Percentiles rank a stretch among this genome's conserved stretches.
These are phyloP conservation scores for Penicillium capsulatum DNA, from an alignment of 2,329 filamentous ascomycete genomes.

Conservation along the genomic window DNA sequence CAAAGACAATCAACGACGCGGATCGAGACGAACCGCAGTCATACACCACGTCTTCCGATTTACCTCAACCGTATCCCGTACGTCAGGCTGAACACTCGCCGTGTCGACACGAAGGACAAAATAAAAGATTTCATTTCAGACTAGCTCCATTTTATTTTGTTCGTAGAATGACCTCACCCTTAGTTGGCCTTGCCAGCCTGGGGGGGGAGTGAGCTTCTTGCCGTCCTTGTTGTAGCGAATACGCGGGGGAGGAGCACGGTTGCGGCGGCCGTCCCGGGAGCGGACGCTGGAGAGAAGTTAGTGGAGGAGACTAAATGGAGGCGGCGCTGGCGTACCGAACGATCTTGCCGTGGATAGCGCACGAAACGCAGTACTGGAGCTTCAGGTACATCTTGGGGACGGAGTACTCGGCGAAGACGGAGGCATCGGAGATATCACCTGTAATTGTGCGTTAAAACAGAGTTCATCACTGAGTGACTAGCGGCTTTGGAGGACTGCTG, in stretches of 20 bases:
- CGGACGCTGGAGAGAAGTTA: conserved; percentile 67
- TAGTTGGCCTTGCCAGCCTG: conserved; percentile 63
- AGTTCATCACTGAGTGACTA: too few relatives aligned
- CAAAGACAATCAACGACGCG: conserved; percentile 4
- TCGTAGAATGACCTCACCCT: conserved; percentile 30
- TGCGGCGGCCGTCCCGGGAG: conserved; percentile 92
- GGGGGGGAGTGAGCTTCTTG: conserved; percentile 97
- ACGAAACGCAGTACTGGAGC: conserved; percentile 99
- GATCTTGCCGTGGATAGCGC: conserved; percentile 99
- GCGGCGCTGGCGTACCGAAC: conserved; percentile 74
- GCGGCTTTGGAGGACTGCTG: too few relatives aligned
- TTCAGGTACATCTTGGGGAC: conserved; percentile 99
- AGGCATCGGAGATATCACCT: conserved; percentile 99
- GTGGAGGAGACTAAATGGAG: conserved; percentile 5
- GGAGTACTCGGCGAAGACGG: conserved; percentile 98
- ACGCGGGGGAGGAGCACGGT: conserved; percentile 95
- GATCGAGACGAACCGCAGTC: not conserved
- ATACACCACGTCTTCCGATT: not conserved
- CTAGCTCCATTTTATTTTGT: conserved; percentile 36
- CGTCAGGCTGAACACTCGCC: conserved; percentile 1
- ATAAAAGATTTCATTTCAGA: conserved; percentile 37
- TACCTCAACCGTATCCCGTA: too few relatives aligned
- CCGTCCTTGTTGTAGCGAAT: conserved; percentile 99
- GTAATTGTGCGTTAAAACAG: conserved; percentile 17
- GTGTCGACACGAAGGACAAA: conserved; percentile 30